phyloP scores from a whole-genome alignment of 139 green algal species.

The Pseudopediastrum boryanum region DNA sequence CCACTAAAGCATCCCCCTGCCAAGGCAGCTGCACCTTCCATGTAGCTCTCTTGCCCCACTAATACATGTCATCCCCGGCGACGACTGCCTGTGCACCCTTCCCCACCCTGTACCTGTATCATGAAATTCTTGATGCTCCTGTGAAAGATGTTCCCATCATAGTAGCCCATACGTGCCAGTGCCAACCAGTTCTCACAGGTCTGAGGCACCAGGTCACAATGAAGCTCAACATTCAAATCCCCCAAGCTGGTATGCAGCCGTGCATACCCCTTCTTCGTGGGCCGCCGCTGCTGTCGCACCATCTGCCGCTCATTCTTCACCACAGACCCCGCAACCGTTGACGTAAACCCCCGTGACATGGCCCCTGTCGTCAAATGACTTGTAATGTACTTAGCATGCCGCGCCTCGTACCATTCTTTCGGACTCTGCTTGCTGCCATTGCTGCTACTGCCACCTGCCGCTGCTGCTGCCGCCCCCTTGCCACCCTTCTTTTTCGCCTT shows the following conservation, averaged over 20 bases:
- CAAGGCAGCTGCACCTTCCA: background rate
- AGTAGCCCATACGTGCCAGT: conserved; percentile 90
- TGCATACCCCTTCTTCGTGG: conserved; percentile 52
- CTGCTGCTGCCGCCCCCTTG: background rate
- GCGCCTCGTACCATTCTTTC: conserved; percentile 40
- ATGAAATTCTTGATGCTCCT: conserved; percentile 96
- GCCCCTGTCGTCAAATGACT: conserved; percentile 46
- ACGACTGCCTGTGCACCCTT: background rate
- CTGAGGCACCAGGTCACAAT: conserved; percentile 83
- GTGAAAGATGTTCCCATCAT: conserved; percentile 89
- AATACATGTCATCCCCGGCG: no score
- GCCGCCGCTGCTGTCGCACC: conserved; percentile 60
- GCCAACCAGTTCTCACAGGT: conserved; percentile 98
- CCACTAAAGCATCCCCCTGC: background rate
- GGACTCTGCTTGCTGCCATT: conserved; percentile 25
- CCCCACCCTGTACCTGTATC: conserved; percentile 70
- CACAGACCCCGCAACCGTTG: conserved; percentile 61
- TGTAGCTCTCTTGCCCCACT: no score
- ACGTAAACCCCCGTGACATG: conserved; percentile 82
- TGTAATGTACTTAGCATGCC: conserved; percentile 27
- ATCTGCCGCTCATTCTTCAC: conserved; percentile 67
- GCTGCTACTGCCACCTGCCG: background rate
- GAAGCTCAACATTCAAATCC: conserved; percentile 94
- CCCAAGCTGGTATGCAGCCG: conserved; percentile 63
- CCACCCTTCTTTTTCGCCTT: conserved; percentile 88